Base-by-base conservation (phyloP, 164 flowering plant genomes). In the Pachysandra terminalis region DNA sequence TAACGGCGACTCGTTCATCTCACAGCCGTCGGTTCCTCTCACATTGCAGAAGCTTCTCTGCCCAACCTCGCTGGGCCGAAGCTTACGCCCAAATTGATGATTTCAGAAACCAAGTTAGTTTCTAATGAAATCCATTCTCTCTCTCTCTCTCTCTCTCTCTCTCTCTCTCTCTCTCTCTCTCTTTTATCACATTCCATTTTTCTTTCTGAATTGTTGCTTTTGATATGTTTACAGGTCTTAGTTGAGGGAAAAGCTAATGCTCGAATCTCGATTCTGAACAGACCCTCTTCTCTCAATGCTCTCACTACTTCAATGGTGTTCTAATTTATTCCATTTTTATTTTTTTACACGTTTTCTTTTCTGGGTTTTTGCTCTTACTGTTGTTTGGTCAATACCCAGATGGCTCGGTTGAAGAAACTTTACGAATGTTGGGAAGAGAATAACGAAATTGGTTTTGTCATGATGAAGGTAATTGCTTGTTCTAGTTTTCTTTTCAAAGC, bases 401-500 rank as follows among this genome's bases (percentile, higher is more conserved):
- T 68, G 9, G 88, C 75, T 63, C 77, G 94, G 71, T 80, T 91
- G 68, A 86, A 80, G 71, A 91, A 84, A 62, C 76, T 93, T 48
- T 90, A 90, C 68, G 91, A 85, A 71, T 88, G 97, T 26, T 93
- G 98, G 98, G 97, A 93, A 75, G 97, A 90, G 21, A 93, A 90
- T 71, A 69, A 86, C 19, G 86, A 84, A 76, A 80, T 90, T 69
- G 93, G 93, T 45, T 93, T 93, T 77, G 84, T 89, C 65, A 56
- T 86, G 55, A 85, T 89, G 90, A 93, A 89, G 97, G 93, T 86
- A 70, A 70, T 19, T 24, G 15, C 23, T 15, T 26, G 17, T 51
- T 16, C 16, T 59, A 9, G 13, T 35, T 9, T 16, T 51, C 17
- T n/a, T n/a, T n/a, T 58, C 1, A 1, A 56, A 8, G 16, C 24